Evolutionary conservation across 371 early-diverging fungal species (phyloP).

Genomic region (Entomophthora muscae): DNA sequence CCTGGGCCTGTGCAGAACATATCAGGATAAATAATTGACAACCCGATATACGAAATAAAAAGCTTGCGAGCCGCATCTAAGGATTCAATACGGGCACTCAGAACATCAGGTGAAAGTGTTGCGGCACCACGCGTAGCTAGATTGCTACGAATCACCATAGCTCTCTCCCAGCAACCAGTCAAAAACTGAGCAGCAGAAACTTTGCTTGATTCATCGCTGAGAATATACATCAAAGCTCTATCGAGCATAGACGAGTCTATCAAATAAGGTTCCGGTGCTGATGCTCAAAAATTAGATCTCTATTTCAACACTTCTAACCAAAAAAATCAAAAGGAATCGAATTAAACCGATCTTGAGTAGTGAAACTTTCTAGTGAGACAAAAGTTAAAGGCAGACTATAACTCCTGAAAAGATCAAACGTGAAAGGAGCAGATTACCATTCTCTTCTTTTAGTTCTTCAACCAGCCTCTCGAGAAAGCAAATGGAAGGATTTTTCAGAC

Average conservation of each 20-base stretch:
- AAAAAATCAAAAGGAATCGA: not conserved
- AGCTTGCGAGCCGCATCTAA: not conserved
- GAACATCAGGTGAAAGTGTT: not conserved
- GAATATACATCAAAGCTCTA: not conserved
- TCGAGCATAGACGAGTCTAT: not conserved
- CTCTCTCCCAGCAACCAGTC: not conserved
- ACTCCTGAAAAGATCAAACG: not conserved
- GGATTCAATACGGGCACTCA: not conserved
- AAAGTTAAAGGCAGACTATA: not conserved
- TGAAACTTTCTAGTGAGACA: not conserved
- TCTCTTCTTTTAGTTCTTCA: not conserved
- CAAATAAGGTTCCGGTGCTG: not conserved
- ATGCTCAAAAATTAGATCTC: no score
- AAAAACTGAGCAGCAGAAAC: not conserved
- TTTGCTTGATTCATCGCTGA: not conserved
- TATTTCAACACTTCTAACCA: not conserved
- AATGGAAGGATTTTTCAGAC: not conserved
- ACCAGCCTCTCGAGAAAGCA: not conserved
- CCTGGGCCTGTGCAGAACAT: constrained; percentile 4
- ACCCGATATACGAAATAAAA: not conserved
- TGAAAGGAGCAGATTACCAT: not conserved
- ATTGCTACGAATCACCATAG: not conserved
- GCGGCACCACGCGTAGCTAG: not conserved
- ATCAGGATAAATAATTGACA: not conserved
- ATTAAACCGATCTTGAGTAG: not conserved